Evolutionary conservation across 768 basidiomycete genomes (phyloP).

Genomic region (Lactarius vividus): DNA sequence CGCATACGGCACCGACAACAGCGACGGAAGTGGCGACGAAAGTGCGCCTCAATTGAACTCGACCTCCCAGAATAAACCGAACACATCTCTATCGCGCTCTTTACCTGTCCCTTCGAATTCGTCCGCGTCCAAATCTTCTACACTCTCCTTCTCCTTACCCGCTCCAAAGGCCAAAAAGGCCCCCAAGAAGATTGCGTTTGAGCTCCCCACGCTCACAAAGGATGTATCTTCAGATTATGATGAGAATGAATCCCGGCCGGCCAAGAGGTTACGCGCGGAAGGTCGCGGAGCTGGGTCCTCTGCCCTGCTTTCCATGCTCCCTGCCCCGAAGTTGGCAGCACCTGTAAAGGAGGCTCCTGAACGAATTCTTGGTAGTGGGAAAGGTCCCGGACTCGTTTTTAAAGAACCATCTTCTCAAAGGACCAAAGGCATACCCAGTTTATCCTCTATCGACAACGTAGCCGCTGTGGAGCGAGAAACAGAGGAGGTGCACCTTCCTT

Average conservation of each 20-base stretch:
- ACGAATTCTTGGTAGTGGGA: conserved; percentile 63
- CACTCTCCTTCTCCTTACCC: conserved; percentile 34
- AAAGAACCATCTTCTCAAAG: conserved; percentile 32
- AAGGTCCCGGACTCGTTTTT: conserved; percentile 62
- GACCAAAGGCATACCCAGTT: neutral
- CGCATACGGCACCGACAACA: conserved; percentile 63
- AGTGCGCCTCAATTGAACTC: conserved; percentile 23
- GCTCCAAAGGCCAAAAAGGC: conserved; percentile 46
- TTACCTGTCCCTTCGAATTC: conserved; percentile 37
- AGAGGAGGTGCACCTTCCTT: conserved; percentile 36
- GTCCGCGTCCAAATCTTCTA: conserved; percentile 29
- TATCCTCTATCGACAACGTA: neutral
- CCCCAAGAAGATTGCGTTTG: conserved; percentile 63
- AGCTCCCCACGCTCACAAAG: conserved; percentile 48
- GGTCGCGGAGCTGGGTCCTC: conserved; percentile 56
- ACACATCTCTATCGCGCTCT: conserved; percentile 35
- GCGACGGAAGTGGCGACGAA: conserved; percentile 53
- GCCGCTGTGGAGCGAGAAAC: neutral
- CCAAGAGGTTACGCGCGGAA: conserved; percentile 56
- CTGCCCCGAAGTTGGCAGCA: conserved; percentile 61
- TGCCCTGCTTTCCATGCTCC: conserved; percentile 68
- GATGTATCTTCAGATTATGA: conserved; percentile 41
- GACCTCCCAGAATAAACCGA: conserved; percentile 35
- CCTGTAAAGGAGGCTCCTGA: conserved; percentile 44
- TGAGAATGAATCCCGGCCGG: conserved; percentile 43